Base-by-base conservation (phyloP, 305 asterid genomes). In the Lippia alba region DNA sequence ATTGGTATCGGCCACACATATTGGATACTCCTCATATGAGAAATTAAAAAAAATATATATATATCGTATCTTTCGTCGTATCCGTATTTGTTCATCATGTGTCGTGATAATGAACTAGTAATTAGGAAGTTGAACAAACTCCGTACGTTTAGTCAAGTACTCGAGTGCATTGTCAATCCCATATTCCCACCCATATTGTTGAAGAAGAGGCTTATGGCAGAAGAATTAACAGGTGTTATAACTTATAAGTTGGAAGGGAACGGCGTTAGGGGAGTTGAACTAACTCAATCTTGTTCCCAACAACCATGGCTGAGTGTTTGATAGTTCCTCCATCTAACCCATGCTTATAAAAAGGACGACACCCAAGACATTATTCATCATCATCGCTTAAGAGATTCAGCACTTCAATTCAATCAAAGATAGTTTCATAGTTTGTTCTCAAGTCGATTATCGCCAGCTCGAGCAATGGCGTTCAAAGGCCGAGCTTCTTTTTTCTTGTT, bases 361-460 rank as follows among this genome's bases (percentile, higher is more conserved):
- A 49, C 45, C 78, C 32, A 3, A 44, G 18, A 36, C 78, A 58
- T 62, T 56, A 49, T 58, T 11, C 56, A 59, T 49, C 78, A 58
- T 9, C 56, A 58, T 48, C 78, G 59, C 20, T 20, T 44, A 55
- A 45, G 56, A 64, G 16, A 40, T 40, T 19, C 12, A 64, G 46
- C 62, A 73, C 56, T 44, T 58, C 49, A 33, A 65, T 56, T 55
- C 17, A 19, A 65, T 18, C 19, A 4, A 41, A 54, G 30, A 24
- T 24, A 24, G 30, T 24, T 24, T 24, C 30, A 3, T 24, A 24
- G 30, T 40, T 36, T 20, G 39, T n/a, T 8, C 63, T 58, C 46
- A 49, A 15, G 30, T 16, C 19, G 12, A 33, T n/a, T 14, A 49
- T 49, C n/a, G 12, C n/a, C 33, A 7, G n/a, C 59, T 60, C 67